Percentiles rank a stretch among this genome's conserved stretches.
These are phyloP conservation scores for Rhizopus microsporus DNA, from an alignment of 371 early-diverging fungal genomes.

Conservation along the genomic window DNA sequence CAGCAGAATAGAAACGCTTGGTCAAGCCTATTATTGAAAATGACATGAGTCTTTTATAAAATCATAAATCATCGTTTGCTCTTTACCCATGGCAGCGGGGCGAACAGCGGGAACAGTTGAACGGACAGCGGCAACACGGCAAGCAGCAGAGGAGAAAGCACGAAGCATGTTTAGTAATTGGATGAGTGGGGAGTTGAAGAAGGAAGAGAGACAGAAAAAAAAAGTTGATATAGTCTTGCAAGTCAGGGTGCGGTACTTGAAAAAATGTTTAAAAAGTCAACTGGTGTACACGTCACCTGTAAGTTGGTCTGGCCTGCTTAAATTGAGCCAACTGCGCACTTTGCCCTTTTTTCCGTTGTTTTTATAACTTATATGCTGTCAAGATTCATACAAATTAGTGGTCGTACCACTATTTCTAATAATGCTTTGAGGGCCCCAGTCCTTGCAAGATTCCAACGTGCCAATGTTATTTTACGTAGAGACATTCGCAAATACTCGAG, in stretches of 20 bases:
- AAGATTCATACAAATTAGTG: slow-evolving; percentile 23
- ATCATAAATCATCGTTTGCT: slow-evolving; percentile 3
- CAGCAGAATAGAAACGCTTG: slow-evolving; percentile 65
- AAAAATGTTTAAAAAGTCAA: no score
- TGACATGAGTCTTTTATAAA: neutral
- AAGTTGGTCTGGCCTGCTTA: no score
- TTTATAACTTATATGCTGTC: slow-evolving; percentile 18
- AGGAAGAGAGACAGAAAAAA: slow-evolving; percentile 23
- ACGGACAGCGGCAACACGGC: slow-evolving; percentile 40
- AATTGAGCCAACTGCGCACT: neutral
- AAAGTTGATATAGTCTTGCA: slow-evolving; percentile 11
- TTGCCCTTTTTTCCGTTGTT: slow-evolving; percentile 8
- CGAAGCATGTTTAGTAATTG: slow-evolving; percentile 45
- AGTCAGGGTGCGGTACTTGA: slow-evolving; percentile 16
- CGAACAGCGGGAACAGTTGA: slow-evolving; percentile 33
- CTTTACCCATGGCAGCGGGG: slow-evolving; percentile 33
- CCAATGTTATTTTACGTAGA: slow-evolving; percentile 17
- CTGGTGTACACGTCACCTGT: no score
- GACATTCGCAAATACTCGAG: slow-evolving; percentile 27
- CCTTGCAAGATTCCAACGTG: slow-evolving; percentile 1
- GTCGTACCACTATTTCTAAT: slow-evolving; percentile 10
- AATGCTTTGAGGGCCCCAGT: slow-evolving; percentile 9
- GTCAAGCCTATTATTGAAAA: slow-evolving; percentile 28
- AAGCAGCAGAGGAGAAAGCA: slow-evolving; percentile 45
- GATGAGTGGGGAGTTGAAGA: slow-evolving; percentile 38